Base-by-base conservation (phyloP, 345 rosid species). In the Bruguiera gymnorhiza region DNA sequence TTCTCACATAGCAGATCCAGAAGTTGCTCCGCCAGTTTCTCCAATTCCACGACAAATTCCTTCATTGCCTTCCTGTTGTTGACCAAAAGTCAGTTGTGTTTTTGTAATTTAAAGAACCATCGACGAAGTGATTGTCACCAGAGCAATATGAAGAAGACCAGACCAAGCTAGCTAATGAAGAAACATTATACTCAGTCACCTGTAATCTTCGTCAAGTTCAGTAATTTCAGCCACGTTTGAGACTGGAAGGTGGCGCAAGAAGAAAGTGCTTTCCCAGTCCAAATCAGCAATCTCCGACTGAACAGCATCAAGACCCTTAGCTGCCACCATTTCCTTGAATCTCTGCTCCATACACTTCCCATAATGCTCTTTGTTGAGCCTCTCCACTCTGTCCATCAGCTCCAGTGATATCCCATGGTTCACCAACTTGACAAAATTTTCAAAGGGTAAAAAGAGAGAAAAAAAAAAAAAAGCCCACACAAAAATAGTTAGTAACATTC, bases 201-300 rank as follows among this genome's bases (percentile, higher is more conserved):
- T 71, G 85, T 81, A 85, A 26, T 85, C 84, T 0, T 85, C 75
- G 0, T 76, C 78, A 32, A 91, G 88, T 55, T 89, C 86, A 21
- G 89, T 87, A 54, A 86, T 75, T 63, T 87, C 86, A 34, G 66
- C n/a, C 34, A 86, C 74, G 80, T 91, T 86, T 15, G 93, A 79
- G 9, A 63, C 68, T 18, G 97, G 97, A 37, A 83, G 88, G 69
- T 91, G 88, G 68, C 84, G 84, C 73, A 89, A 52, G 79, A 50
- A 85, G 80, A 91, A 91, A 46, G 93, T 89, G 79, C 89, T 86
- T 77, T 91, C 93, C 97, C 97, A 91, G 71, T 91, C 96, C 11
- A 87, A 9, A 57, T 91, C 89, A 51, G 72, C 46, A 53, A 87
- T 80, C 70, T 89, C 88, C 10, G 83, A 80, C 58, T 84, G 80